Conservation (phyloP, 2,329 filamentous ascomycete genomes). For the Emericellopsis atlantica region DNA sequence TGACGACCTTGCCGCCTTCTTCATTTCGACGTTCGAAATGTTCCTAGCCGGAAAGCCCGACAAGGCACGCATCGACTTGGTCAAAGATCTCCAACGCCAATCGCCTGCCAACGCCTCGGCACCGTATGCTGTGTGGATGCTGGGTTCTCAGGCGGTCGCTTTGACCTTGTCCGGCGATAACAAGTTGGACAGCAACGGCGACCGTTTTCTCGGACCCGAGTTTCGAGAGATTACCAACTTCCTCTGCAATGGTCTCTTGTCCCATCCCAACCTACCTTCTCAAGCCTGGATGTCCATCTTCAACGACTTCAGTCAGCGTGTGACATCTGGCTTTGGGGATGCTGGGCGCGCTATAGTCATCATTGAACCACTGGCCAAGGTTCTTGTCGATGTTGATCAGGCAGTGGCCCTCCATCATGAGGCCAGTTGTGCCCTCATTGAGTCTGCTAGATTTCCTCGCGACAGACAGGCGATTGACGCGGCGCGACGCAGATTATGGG, state of each 20-base stretch:
- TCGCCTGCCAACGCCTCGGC: slow-evolving; percentile 29
- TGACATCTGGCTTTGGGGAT: slow-evolving; percentile 53
- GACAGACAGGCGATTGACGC: slow-evolving; percentile 53
- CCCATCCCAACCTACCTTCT: slow-evolving; percentile 32
- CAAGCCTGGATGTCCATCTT: slow-evolving; percentile 43
- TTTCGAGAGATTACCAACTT: slow-evolving; percentile 59
- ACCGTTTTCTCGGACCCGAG: slow-evolving; percentile 47
- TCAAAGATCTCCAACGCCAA: slow-evolving; percentile 36
- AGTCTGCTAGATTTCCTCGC: slow-evolving; percentile 38
- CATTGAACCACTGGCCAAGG: slow-evolving; percentile 57
- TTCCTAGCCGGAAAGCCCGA: slow-evolving; percentile 40
- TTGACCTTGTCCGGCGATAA: slow-evolving; percentile 18
- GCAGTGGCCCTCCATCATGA: slow-evolving; percentile 11
- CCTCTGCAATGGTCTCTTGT: slow-evolving; percentile 46
- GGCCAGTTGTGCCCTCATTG: slow-evolving; percentile 28
- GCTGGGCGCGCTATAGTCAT: slow-evolving; percentile 52
- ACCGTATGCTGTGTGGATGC: slow-evolving; percentile 37
- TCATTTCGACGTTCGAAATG: slow-evolving; percentile 40
- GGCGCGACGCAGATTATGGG: slow-evolving; percentile 53
- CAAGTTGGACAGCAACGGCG: slow-evolving; percentile 10
- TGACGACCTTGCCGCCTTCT: slow-evolving; percentile 28
- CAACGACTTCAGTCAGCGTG: slow-evolving; percentile 38
- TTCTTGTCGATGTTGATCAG: slow-evolving; percentile 25
- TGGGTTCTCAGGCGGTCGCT: slow-evolving; percentile 33
- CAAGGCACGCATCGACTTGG: slow-evolving; percentile 30